phyloP scores from a whole-genome alignment of 139 green algal species.

The Gonium pectorale region DNA sequence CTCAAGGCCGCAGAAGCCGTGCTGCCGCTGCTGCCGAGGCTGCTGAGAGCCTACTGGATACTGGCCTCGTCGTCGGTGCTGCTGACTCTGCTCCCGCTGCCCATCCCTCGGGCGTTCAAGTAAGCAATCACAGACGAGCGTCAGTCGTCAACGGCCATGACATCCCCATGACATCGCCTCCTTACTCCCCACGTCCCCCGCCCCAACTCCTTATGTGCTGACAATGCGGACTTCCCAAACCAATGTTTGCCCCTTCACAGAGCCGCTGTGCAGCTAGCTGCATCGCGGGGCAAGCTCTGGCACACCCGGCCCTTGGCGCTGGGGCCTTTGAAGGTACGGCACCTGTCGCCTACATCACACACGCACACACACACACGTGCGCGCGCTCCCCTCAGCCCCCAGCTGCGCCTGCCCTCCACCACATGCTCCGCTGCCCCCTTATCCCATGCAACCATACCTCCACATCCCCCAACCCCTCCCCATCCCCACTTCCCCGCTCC shows the following conservation, averaged over 20 bases:
- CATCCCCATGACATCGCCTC: too few species aligned
- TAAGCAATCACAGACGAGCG: too few species aligned
- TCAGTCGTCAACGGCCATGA: too few species aligned
- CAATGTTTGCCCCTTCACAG: too few species aligned
- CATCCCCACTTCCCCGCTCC: not conserved
- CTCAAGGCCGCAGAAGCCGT: not conserved
- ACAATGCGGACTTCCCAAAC: too few species aligned
- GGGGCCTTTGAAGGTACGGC: not conserved
- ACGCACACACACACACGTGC: too few species aligned
- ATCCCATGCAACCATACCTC: too few species aligned
- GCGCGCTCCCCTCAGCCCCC: too few species aligned
- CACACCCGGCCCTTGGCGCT: conserved; percentile 28
- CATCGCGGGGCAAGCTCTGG: conserved; percentile 70
- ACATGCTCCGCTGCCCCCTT: too few species aligned
- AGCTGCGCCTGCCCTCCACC: too few species aligned
- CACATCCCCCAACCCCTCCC: not conserved
- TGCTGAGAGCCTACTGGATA: conserved; percentile 70
- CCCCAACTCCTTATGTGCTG: not conserved
- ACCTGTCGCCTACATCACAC: too few species aligned
- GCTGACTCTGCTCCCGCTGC: conserved; percentile 63
- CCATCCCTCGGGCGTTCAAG: conserved; percentile 65
- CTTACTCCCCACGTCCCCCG: not conserved
- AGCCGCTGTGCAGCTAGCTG: conserved; percentile 61
- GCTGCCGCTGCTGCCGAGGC: not conserved
- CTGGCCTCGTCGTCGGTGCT: conserved; percentile 62